Base-by-base conservation (phyloP, 1,284 basidiomycete species). In the Phellinidium pouzarii region DNA sequence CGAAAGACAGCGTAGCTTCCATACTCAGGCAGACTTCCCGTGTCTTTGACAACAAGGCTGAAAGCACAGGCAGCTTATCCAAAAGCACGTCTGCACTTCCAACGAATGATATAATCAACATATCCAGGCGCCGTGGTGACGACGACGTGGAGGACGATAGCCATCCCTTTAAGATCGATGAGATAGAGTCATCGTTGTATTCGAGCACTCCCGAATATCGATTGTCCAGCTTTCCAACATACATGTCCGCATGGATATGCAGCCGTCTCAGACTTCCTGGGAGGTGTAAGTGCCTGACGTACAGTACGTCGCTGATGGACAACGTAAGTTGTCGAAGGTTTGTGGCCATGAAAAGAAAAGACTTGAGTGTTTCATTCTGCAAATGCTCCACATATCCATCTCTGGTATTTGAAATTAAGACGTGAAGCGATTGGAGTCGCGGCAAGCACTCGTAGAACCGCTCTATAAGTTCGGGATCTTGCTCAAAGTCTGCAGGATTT, bases 211-310 rank as follows among this genome's bases (percentile, higher is more conserved):
- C 31, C 14, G 9, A 14, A 14, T 8, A 8, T 3, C 11, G 14
- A 14, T 34, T 14, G 9, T 34, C 31, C 3, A 34, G 9, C 14
- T 34, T 14, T 34, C 11, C 9, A 34, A 34, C 31, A n/a, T 26
- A 3, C 5, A 31, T 14, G 22, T 45, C 50, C 31, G 44, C 22
- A n/a, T 52, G 50, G 31, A 52, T 25, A 25, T 52, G 50, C n/a
- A 52, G 37, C 19, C 11, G 5, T 11, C 9, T 52, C 7, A 44
- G 9, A n/a, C 26, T 45, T 5, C 36, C 9, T 22, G 42, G 50
- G 26, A 52, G 42, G 8, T 19, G n/a, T 26, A 52, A 14, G 8
- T 45, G 17, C 2, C 42, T n/a, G 5, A 42, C 44, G 12, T 31
- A 41, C 27, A 50, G 14, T 9, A 47, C 14, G 11, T 8, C 22